A percentile compares a stretch with the other conserved stretches of the same genome.
phyloP scores from a whole-genome alignment of 2,329 filamentous ascomycete species.

The Fusarium miscanthi region DNA sequence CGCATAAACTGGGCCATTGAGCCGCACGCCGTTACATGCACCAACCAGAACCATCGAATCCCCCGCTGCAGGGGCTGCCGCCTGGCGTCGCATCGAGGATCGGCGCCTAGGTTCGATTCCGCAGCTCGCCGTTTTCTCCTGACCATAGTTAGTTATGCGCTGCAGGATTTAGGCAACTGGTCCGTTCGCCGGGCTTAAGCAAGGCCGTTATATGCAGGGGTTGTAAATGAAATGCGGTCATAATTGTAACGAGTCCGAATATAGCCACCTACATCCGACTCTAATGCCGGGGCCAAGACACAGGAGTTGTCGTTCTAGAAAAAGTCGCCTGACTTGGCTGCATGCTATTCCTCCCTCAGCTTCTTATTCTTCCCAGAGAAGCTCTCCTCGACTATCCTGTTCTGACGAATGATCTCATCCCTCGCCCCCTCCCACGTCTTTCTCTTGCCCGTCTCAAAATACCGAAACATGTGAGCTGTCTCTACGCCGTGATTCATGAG shows the following conservation, averaged over 20 bases:
- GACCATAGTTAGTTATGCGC: background rate
- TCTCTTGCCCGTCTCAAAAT: constrained; percentile 56
- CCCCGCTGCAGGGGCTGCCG: constrained; percentile 1
- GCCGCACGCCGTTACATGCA: constrained; percentile 15
- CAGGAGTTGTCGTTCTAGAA: background rate
- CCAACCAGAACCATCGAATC: background rate
- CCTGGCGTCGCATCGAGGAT: constrained; percentile 9
- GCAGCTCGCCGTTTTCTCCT: background rate
- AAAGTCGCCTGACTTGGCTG: background rate
- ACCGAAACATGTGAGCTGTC: constrained; percentile 54
- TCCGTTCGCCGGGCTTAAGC: background rate
- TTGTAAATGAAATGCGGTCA: background rate
- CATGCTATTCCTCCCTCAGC: background rate
- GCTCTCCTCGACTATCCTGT: constrained; percentile 3
- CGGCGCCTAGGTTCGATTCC: background rate
- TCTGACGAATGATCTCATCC: constrained; percentile 38
- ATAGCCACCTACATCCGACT: background rate
- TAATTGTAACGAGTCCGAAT: background rate
- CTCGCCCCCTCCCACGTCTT: constrained; percentile 53
- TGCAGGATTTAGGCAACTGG: background rate
- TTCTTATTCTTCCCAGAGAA: constrained; percentile 7
- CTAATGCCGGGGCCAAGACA: background rate
- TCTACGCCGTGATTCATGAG: constrained; percentile 54
- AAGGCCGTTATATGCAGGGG: background rate
- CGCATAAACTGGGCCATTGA: background rate